Evolutionary conservation across 768 basidiomycete species (phyloP).

Genomic region (Pilatotrama ljubarskyi): DNA sequence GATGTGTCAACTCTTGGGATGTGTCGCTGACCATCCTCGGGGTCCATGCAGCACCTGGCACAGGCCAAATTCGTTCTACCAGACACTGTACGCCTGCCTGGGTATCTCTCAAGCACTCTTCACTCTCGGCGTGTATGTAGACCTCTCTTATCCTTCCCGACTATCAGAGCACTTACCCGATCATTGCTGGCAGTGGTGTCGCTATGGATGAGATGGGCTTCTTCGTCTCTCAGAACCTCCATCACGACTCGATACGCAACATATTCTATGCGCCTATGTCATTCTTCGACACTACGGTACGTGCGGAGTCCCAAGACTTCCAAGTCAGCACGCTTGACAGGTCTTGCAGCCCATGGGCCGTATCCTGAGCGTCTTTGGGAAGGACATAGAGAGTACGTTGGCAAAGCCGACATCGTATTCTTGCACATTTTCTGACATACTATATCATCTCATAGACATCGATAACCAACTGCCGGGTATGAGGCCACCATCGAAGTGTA

Average conservation of each 20-base stretch:
- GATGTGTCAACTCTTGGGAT: not conserved
- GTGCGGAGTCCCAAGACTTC: not conserved
- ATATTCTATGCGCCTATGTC: constrained; percentile 74
- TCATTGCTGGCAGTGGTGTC: constrained; percentile 41
- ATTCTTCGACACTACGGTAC: constrained; percentile 72
- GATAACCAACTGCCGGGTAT: constrained; percentile 62
- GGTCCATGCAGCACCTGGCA: constrained; percentile 41
- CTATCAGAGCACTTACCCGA: too few species aligned
- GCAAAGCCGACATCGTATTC: not conserved
- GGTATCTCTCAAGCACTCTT: constrained; percentile 58
- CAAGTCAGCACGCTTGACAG: not conserved
- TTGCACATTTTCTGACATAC: not conserved
- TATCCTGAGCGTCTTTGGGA: constrained; percentile 62
- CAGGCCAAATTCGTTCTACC: constrained; percentile 58
- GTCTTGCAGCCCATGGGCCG: constrained; percentile 50
- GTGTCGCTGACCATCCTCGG: not conserved
- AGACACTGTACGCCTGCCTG: constrained; percentile 61
- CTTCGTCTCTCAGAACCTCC: constrained; percentile 62
- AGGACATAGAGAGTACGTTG: constrained; percentile 61
- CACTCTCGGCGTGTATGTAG: constrained; percentile 56
- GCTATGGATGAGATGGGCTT: constrained; percentile 57
- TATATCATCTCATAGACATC: constrained; percentile 40
- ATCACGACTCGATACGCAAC: constrained; percentile 53
- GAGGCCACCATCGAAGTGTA: too few species aligned
- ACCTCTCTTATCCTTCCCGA: too few species aligned